These are phyloP conservation scores for Blastosporella zonata DNA, from an alignment of 1,284 basidiomycete species.

Conservation along the genomic window DNA sequence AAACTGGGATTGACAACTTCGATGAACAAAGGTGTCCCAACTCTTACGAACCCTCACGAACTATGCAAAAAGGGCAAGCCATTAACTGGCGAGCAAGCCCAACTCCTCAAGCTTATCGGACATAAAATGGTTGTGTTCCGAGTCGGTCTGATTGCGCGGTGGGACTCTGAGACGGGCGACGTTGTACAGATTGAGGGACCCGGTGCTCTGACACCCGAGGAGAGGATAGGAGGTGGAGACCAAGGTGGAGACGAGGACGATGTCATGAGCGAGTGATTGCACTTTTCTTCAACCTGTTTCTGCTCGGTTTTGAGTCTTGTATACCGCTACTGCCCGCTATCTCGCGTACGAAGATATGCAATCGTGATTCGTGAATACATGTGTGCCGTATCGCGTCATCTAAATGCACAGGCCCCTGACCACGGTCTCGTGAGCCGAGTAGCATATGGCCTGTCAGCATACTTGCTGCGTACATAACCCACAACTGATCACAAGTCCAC, in stretches of 20 bases:
- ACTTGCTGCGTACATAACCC: not conserved
- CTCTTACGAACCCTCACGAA: slow-evolving; percentile 75
- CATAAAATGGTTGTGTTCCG: slow-evolving; percentile 83
- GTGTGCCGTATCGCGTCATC: not conserved
- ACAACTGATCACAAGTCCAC: no score
- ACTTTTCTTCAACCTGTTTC: slow-evolving; percentile 1
- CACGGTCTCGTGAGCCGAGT: slow-evolving; percentile 14
- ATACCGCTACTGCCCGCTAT: not conserved
- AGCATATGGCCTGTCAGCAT: slow-evolving; percentile 2
- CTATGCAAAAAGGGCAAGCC: slow-evolving; percentile 84
- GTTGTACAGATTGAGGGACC: slow-evolving; percentile 58
- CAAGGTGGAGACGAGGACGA: slow-evolving; percentile 35
- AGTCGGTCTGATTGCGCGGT: slow-evolving; percentile 69
- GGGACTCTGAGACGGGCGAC: slow-evolving; percentile 71
- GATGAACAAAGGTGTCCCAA: slow-evolving; percentile 87
- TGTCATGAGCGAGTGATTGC: slow-evolving; percentile 37
- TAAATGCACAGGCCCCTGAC: not conserved
- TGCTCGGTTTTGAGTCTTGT: slow-evolving; percentile 1
- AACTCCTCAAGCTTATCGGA: slow-evolving; percentile 85
- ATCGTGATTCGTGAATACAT: not conserved
- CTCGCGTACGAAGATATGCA: not conserved
- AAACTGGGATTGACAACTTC: slow-evolving; percentile 87
- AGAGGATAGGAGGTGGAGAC: slow-evolving; percentile 32
- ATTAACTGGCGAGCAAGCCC: slow-evolving; percentile 82
- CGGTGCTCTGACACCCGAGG: slow-evolving; percentile 34